phyloP scores from a whole-genome alignment of 768 basidiomycete species.

The Leccinum broughii region DNA sequence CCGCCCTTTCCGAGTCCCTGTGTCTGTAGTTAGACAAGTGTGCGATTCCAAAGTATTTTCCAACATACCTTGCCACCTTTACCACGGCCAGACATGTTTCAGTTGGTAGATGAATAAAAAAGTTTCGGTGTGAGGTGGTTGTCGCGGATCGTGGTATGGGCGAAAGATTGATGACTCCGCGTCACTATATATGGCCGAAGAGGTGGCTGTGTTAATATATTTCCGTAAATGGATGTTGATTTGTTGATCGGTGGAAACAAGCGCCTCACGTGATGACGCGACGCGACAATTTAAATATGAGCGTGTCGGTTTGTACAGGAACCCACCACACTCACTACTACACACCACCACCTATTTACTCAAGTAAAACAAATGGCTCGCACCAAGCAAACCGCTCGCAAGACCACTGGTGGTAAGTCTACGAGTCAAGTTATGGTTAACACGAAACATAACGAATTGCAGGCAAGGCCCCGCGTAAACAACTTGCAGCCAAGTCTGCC shows the following conservation, averaged over 20 bases:
- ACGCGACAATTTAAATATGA: constrained; percentile 27
- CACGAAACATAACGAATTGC: neutral
- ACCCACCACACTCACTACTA: neutral
- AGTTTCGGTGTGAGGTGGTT: constrained; percentile 9
- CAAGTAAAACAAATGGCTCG: constrained; percentile 57
- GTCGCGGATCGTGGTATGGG: constrained; percentile 8
- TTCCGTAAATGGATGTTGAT: constrained; percentile 28
- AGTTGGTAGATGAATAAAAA: constrained; percentile 5
- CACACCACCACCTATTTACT: constrained; percentile 22
- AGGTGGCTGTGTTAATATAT: constrained; percentile 40
- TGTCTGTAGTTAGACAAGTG: constrained; percentile 3
- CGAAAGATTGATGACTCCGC: neutral
- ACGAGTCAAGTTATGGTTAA: neutral
- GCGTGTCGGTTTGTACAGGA: neutral
- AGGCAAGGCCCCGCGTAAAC: constrained; percentile 74
- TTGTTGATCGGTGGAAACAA: constrained; percentile 8
- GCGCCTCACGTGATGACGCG: constrained; percentile 31
- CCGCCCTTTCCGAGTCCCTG: constrained; percentile 96
- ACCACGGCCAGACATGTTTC: constrained; percentile 92
- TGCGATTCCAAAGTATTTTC: neutral
- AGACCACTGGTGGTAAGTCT: constrained; percentile 72
- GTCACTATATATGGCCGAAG: constrained; percentile 23
- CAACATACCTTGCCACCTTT: constrained; percentile 83
- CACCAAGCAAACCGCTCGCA: constrained; percentile 80
- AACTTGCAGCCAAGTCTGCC: constrained; percentile 65